Percentiles rank a stretch among this genome's conserved stretches.
Conservation (phyloP, 768 basidiomycete genomes). For the Agaricus blazei region DNA sequence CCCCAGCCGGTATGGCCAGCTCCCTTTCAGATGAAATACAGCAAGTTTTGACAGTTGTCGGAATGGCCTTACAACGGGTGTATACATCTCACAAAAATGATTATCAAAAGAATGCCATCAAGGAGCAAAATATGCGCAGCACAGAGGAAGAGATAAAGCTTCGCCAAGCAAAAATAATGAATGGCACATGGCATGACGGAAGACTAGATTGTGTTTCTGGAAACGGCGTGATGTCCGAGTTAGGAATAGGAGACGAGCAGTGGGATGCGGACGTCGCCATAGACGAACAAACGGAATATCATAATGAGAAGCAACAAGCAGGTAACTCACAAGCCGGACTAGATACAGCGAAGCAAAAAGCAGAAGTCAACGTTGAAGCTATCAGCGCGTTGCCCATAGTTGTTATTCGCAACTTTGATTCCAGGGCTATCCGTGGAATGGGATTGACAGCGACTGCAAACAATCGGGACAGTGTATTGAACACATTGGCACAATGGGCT, state of each 20-base stretch:
- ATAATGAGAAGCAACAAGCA: neutral
- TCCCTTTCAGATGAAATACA: constrained; percentile 80
- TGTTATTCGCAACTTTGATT: constrained; percentile 74
- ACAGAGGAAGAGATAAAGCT: constrained; percentile 33
- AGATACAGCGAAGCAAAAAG: constrained; percentile 11
- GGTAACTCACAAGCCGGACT: neutral
- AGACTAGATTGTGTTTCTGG: constrained; percentile 82
- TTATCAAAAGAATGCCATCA: constrained; percentile 30
- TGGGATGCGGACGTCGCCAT: constrained; percentile 23
- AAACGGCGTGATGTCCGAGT: constrained; percentile 80
- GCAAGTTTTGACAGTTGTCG: constrained; percentile 77
- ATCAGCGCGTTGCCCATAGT: constrained; percentile 77
- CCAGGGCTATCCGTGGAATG: constrained; percentile 30
- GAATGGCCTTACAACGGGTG: constrained; percentile 63
- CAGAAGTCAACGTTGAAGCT: constrained; percentile 38
- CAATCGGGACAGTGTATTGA: constrained; percentile 63
- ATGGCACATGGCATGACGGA: constrained; percentile 83
- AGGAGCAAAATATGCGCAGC: constrained; percentile 30
- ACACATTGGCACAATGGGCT: constrained; percentile 79
- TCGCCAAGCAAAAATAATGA: constrained; percentile 41
- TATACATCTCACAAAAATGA: constrained; percentile 42
- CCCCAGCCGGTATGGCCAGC: constrained; percentile 73
- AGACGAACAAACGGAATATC: neutral
- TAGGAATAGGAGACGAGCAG: constrained; percentile 77
- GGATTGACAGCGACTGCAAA: constrained; percentile 23